A percentile compares a stretch with the other conserved stretches of the same genome.
Evolutionary conservation across 495 filamentous ascomycete species (phyloP).

Genomic region (Astrothelium subdiscretum): DNA sequence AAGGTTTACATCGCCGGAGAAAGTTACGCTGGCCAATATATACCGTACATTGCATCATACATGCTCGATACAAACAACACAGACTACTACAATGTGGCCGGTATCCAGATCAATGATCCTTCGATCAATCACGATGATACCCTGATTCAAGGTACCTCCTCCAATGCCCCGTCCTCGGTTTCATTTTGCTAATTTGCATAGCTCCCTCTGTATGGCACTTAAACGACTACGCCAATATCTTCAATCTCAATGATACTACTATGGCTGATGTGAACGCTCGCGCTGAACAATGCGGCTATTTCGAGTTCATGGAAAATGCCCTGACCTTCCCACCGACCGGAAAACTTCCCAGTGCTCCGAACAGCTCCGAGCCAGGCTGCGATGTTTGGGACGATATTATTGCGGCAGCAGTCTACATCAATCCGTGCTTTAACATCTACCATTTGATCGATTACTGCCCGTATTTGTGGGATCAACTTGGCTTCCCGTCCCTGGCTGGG

Average conservation of each 20-base stretch:
- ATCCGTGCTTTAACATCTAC: conserved; percentile 55
- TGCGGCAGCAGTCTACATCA: conserved; percentile 35
- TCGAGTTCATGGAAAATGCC: conserved; percentile 43
- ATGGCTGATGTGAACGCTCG: conserved; percentile 36
- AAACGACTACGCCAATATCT: conserved; percentile 39
- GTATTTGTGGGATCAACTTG: conserved; percentile 38
- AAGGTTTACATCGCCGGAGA: conserved; percentile 20
- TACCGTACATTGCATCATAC: conserved; percentile 17
- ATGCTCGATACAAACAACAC: conserved; percentile 15
- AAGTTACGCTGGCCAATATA: conserved; percentile 17
- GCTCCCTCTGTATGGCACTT: conserved; percentile 38
- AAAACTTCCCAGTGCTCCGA: conserved; percentile 22
- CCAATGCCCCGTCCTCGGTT: not conserved
- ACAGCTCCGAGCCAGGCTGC: conserved; percentile 31
- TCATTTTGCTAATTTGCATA: conserved; percentile 12
- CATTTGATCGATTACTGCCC: conserved; percentile 39
- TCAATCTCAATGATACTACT: conserved; percentile 46
- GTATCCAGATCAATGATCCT: conserved; percentile 17
- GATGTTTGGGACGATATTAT: conserved; percentile 40
- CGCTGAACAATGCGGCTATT: conserved; percentile 45
- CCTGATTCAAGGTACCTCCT: conserved; percentile 4
- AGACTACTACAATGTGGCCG: conserved; percentile 15
- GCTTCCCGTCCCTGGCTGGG: conserved; percentile 33
- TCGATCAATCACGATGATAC: conserved; percentile 16
- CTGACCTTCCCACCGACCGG: conserved; percentile 42